These are phyloP conservation scores for Chalciporus piperatus DNA, from an alignment of 768 basidiomycete genomes.

Conservation along the genomic window DNA sequence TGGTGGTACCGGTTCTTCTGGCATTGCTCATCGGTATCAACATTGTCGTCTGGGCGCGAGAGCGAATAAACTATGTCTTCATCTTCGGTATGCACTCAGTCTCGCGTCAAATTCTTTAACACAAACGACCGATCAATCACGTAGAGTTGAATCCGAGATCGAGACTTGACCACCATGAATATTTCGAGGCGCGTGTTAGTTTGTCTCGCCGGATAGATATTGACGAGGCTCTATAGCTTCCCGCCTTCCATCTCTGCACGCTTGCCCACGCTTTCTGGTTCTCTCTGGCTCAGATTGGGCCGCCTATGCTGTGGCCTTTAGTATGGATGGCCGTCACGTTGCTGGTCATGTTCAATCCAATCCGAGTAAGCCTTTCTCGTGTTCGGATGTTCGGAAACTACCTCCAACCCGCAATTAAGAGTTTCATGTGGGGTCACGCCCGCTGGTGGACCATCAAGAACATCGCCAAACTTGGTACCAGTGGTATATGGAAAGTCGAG, in stretches of 20 bases:
- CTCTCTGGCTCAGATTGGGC: conserved; percentile 67
- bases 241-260: conserved; percentile 71
- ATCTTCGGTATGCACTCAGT: conserved; percentile 62
- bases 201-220: not conserved
- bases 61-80: conserved; percentile 91
- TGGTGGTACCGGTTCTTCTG: conserved; percentile 75
- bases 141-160: conserved; percentile 69
- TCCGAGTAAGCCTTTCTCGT: conserved; percentile 45
- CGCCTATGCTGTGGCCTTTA: conserved; percentile 75
- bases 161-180: conserved; percentile 75
- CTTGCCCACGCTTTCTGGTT: conserved; percentile 84
- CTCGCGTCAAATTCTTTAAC: not conserved
- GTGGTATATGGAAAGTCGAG: conserved; percentile 75
- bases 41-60: conserved; percentile 67
- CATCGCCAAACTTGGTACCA: conserved; percentile 57
- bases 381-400: not conserved
- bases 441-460: conserved; percentile 81
- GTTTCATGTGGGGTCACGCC: conserved; percentile 32
- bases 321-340: conserved; percentile 71
- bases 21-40: conserved; percentile 80
- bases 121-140: not conserved
- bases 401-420: conserved; percentile 36
- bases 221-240: conserved; percentile 49
- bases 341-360: conserved; percentile 68
- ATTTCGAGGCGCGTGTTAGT: conserved; percentile 52